phyloP scores from a whole-genome alignment of 2,329 filamentous ascomycete genomes.

The Fusarium sambucinum region DNA sequence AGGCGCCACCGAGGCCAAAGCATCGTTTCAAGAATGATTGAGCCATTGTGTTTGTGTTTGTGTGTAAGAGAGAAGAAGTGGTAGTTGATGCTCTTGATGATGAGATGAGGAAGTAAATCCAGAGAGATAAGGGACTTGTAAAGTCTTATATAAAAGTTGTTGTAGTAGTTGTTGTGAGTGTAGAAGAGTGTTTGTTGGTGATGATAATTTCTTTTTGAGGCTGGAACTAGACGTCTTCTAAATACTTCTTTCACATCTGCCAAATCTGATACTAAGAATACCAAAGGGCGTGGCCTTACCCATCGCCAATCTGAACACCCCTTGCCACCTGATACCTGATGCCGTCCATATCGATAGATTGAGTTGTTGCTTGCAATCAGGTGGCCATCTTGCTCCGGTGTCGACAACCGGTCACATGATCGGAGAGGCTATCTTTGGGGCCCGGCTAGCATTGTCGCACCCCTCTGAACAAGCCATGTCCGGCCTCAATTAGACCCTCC shows the following conservation, averaged over 20 bases:
- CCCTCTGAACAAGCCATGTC: conserved; percentile 33
- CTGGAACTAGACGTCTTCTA: conserved; percentile 41
- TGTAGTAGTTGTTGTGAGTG: conserved; percentile 5
- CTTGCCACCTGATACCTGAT: conserved; percentile 42
- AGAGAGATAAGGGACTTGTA: conserved; percentile 6
- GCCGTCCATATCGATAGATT: conserved; percentile 27
- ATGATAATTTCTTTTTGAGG: conserved; percentile 24
- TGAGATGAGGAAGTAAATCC: conserved; percentile 4
- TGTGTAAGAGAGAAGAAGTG: conserved; percentile 11
- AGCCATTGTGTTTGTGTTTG: conserved; percentile 40
- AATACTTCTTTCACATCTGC: conserved; percentile 33
- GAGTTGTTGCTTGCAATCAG: conserved; percentile 41
- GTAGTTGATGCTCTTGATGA: conserved; percentile 20
- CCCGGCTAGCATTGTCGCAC: conserved; percentile 33
- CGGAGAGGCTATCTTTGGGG: conserved; percentile 35
- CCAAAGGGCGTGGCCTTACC: conserved; percentile 24
- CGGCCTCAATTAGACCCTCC: conserved; percentile 34
- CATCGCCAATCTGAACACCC: conserved; percentile 22
- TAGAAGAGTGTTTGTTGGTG: conserved; percentile 36
- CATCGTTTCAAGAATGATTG: conserved; percentile 53
- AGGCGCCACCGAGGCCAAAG: conserved; percentile 54
- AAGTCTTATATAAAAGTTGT: conserved; percentile 33
- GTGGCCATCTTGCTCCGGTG: conserved; percentile 29
- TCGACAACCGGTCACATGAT: conserved; percentile 34
- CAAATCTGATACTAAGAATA: conserved; percentile 34